Evolutionary conservation across 2,329 filamentous ascomycete species (phyloP), one percentile per base, ranked within the genome.

Genomic region (Ceratocystis ficicola): DNA sequence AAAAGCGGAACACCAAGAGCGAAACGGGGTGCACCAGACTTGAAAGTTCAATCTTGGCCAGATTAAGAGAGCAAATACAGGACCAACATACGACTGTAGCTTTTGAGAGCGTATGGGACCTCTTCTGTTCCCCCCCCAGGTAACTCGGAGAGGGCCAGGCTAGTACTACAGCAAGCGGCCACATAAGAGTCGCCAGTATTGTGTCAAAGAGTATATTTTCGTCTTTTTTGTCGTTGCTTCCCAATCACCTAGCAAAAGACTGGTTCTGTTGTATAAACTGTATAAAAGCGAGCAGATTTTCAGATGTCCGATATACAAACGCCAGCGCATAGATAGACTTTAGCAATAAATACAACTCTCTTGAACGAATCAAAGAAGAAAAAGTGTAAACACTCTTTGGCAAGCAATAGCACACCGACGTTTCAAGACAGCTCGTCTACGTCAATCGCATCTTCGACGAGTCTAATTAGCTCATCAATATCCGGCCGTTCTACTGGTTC

Each of bases 401-500:
- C 25, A 20, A 59, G n/a, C n/a, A 59, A 7, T 5, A 10, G 15
- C 32, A 10, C 25, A 32, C 10, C 20, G 10, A 52, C 5, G n/a
- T 6, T 36, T 59, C 55, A 59, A 36, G 55, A 59, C 4, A 36
- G 5, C 28, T 88, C 86, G 65, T 86, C 84, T 0, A 86, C 69
- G 90, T 82, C 80, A 71, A 95, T 82, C 22, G 90, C 87, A 17
- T 79, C 78, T 74, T 92, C 84, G n/a, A 95, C 86, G 74, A 94
- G 82, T 57, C 78, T 76, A 70, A 95, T 94, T 74, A 96, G 77
- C 76, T 94, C 86, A 71, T 90, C 85, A 68, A 96, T 87, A 75
- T 95, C 89, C 17, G 94, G 94, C 69, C 94, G 80, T 74, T 97
- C 93, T 2, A 82, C 83, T 0, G 93, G 88, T 77, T 99, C 94